Base-by-base conservation (phyloP, 306 rosid genomes). In the Ormosia emarginata region DNA sequence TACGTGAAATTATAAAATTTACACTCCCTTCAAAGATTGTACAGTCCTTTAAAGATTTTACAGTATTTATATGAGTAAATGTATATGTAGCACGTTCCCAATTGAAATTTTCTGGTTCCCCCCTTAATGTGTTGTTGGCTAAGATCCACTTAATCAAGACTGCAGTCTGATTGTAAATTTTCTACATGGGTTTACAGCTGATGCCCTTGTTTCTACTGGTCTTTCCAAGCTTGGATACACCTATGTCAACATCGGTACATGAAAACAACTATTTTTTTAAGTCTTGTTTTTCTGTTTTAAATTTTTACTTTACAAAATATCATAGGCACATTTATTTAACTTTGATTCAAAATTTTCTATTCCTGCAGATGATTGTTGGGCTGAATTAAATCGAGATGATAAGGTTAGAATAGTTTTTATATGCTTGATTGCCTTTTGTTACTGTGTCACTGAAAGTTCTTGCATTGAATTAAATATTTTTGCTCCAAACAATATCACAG, bases 331-430 rank as follows among this genome's bases (percentile, higher is more conserved):
- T 41, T 30, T 8, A 13, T n/a, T 56, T 50, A 50, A 70, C 29
- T 61, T 59, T 66, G 2, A 71, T 55, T 8, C 17, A 2, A 40
- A 65, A 33, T 46, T 74, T 75, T 68, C 40, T 24, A 17, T 63
- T 80, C 37, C 2, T 73, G 74, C 77, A 95, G 99, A 95, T 92
- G 99, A 93, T 88, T 95, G 99, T 83, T 95, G 99, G 99, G 99
- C 98, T 32, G 99, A 95, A 87, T 14, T 89, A 37, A 71, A 85
- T 85, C 89, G 99, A 32, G 98, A 95, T 62, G 66, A 5, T 34
- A 83, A 84, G 90, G 98, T 93, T 41, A n/a, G 5, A 36, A 9
- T 69, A 3, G 14, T 72, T 76, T 47, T 77, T 66, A 7, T 62
- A 18, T 80, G 39, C 55, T 24, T 52, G 11, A 2, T 36, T 33